phyloP scores from a whole-genome alignment of 2,329 filamentous ascomycete genomes.

The Apiospora sp. region DNA sequence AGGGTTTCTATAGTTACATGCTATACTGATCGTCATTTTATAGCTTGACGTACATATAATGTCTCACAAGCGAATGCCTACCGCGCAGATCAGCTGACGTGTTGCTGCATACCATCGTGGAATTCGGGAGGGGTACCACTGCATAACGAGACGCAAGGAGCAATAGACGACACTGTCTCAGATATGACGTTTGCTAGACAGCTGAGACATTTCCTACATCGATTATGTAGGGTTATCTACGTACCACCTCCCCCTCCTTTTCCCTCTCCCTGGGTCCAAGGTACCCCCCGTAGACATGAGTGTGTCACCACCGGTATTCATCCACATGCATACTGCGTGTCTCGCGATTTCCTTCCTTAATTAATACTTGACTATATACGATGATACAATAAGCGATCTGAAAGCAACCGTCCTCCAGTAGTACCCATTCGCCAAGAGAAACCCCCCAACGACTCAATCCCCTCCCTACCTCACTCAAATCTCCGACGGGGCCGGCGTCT shows the following conservation, averaged over 20 bases:
- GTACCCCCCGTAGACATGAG: not conserved
- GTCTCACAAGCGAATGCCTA: not conserved
- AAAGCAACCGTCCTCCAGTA: not conserved
- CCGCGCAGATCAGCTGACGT: not conserved
- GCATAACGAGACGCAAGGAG: slow-evolving; percentile 1
- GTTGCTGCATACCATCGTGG: not conserved
- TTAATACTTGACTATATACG: not conserved
- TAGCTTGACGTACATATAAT: not conserved
- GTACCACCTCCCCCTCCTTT: not conserved
- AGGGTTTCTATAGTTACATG: not conserved
- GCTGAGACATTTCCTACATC: not conserved
- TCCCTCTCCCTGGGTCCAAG: not conserved
- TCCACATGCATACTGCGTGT: not conserved
- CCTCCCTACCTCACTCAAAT: not conserved
- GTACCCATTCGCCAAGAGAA: not conserved
- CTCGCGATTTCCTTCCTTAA: slow-evolving; percentile 8
- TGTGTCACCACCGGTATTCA: not conserved
- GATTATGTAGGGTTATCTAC: not conserved
- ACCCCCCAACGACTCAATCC: not conserved
- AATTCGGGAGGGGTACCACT: not conserved
- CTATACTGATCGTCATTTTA: not conserved
- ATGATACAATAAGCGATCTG: not conserved
- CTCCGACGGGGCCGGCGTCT: slow-evolving; percentile 3
- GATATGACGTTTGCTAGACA: not conserved
- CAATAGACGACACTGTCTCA: not conserved